A percentile compares a stretch with the other conserved stretches of the same genome.
These are phyloP conservation scores for Solanum bulbocastanum DNA, from an alignment of 257 asterid genomes.

Conservation along the genomic window DNA sequence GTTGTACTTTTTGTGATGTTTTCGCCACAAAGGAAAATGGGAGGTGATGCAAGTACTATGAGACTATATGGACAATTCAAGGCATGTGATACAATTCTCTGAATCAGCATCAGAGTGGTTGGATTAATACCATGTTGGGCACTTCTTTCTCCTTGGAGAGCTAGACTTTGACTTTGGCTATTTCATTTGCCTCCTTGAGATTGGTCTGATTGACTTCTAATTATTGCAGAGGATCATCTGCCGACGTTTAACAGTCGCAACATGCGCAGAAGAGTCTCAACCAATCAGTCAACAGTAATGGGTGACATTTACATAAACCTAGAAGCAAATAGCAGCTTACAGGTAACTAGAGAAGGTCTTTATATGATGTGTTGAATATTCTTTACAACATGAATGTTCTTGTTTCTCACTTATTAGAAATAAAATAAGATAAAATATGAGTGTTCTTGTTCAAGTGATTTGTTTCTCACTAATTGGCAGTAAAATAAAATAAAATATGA, in stretches of 20 bases:
- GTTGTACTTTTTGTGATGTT: background rate
- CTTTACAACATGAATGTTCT: background rate
- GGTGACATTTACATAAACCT: conserved; percentile 46
- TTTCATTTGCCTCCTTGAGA: background rate
- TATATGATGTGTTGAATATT: background rate
- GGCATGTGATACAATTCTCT: background rate
- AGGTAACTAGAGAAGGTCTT: conserved; percentile 25
- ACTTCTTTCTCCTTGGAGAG: background rate
- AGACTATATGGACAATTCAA: background rate
- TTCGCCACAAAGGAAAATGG: background rate
- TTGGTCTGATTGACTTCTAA: background rate
- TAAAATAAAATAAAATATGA: background rate
- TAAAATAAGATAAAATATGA: background rate
- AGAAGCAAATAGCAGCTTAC: conserved; percentile 47
- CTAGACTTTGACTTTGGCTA: background rate
- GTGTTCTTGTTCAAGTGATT: background rate
- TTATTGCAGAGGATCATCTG: conserved; percentile 47
- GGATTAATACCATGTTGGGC: background rate
- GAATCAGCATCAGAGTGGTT: background rate
- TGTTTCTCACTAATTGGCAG: background rate
- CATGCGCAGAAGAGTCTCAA: conserved; percentile 45
- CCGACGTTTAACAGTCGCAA: conserved; percentile 12
- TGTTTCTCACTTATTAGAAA: background rate
- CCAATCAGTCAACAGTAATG: conserved; percentile 38
- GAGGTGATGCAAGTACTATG: background rate